Conservation (phyloP, 495 filamentous ascomycete genomes). For the Neurospora sp. region DNA sequence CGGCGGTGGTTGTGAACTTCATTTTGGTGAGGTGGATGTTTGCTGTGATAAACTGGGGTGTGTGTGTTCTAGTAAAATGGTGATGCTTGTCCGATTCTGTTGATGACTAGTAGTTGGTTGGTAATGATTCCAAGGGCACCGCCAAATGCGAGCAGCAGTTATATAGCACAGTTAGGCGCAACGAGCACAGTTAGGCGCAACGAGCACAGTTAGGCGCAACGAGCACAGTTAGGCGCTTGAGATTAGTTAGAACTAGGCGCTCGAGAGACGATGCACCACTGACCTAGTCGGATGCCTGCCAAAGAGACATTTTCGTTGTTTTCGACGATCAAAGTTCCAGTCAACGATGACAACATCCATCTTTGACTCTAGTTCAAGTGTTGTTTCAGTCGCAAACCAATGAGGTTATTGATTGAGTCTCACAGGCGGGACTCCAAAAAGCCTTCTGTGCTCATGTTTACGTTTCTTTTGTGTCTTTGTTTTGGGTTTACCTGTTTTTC, state of each 20-base stretch:
- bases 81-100: not conserved
- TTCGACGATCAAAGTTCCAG: not conserved
- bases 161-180: not conserved
- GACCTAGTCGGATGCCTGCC: not conserved
- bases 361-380: not conserved
- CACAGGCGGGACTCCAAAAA: not conserved
- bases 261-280: not conserved
- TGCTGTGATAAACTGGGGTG: no score
- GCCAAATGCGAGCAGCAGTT: not conserved
- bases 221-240: not conserved
- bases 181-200: not conserved
- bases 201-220: no score
- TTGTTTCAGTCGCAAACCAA: not conserved
- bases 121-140: not conserved
- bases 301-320: not conserved
- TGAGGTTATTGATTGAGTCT: not conserved
- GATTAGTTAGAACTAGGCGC: not conserved
- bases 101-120: not conserved
- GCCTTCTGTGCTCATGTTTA: not conserved
- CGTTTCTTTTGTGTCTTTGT: not conserved
- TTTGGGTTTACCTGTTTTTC: not conserved
- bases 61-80: not conserved
- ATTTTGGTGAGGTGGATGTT: not conserved
- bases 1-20: not conserved
- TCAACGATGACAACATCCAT: not conserved